Conservation (phyloP, 768 basidiomycete species). For the Lentinula boryana region DNA sequence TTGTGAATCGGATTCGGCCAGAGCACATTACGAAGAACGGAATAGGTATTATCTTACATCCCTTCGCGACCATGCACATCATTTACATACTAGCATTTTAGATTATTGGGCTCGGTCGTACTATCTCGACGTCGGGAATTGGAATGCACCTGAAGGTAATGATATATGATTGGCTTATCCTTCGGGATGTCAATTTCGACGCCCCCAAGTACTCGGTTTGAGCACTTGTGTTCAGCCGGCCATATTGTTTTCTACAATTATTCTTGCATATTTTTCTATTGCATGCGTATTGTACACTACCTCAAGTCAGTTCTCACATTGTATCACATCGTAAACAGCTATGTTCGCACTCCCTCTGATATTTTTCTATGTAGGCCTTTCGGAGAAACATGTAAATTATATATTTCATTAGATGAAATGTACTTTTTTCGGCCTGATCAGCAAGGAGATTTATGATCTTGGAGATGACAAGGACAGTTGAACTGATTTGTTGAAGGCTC, state of each 20-base stretch:
- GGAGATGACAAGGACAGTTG: slow-evolving; percentile 9
- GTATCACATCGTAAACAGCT: background rate
- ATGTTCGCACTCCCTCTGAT: background rate
- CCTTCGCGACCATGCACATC: no score
- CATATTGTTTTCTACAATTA: no score
- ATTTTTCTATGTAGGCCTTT: background rate
- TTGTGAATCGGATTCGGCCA: slow-evolving; percentile 42
- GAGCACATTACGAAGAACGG: slow-evolving; percentile 54
- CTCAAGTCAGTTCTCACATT: background rate
- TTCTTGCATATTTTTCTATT: background rate
- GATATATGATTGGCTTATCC: background rate
- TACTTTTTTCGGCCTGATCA: background rate
- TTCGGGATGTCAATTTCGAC: background rate
- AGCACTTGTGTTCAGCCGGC: no score
- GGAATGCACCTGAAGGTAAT: background rate
- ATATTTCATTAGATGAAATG: background rate
- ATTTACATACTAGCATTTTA: slow-evolving; percentile 16
- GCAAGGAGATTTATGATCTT: background rate
- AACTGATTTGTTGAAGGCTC: slow-evolving; percentile 26
- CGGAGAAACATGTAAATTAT: background rate
- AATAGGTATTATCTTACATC: slow-evolving; percentile 42
- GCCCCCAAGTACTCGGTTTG: no score
- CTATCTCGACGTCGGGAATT: slow-evolving; percentile 50
- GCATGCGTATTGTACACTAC: background rate
- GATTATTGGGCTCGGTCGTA: slow-evolving; percentile 59